Evolutionary conservation across 345 rosid genomes (phyloP), one percentile per base, ranked within the genome.

Genomic region (Populus alba): DNA sequence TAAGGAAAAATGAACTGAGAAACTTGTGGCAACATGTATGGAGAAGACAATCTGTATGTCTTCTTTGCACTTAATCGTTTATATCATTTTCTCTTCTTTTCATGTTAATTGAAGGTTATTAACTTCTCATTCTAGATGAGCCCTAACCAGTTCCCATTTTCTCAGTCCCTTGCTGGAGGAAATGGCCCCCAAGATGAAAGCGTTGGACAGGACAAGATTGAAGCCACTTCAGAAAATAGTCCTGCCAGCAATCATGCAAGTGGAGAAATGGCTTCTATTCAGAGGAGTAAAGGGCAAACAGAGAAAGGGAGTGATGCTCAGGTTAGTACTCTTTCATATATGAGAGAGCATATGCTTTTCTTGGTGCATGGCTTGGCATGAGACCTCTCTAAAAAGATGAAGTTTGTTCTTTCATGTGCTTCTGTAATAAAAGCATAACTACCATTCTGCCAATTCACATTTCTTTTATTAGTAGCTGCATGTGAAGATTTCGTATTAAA

Each of bases 11-110:
- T 70, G 99, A 96, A 86, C 79, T 96, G 69, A 94, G 90, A 78
- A 94, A 91, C 83, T 86, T 96, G 74, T 96, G 99, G 99, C 99
- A 92, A 87, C 98, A 96, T 86, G 95, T 91, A 41, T 96, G 98
- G 99, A 92, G 98, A 86, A 92, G 97, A 89, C 92, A 87, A 87
- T 69, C 86, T 39, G 99, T 95, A 92, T 77, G 97, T 84, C 67
- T 66, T 43, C 72, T 72, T 49, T 25, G 39, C 29, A 33, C 68
- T 68, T 68, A 63, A 55, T 25, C 47, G 11, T n/a, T 59, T n/a
- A 59, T 10, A n/a, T 23, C 25, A 59, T 23, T 27, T 73, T 43
- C 31, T 33, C 8, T 45, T 76, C 23, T 12, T 27, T 25, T 81
- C 22, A 20, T 67, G 13, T 49, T 75, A 25, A 39, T 71, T 57